phyloP scores from a whole-genome alignment of 177 flowering plant genomes.

The Telopea speciosissima region DNA sequence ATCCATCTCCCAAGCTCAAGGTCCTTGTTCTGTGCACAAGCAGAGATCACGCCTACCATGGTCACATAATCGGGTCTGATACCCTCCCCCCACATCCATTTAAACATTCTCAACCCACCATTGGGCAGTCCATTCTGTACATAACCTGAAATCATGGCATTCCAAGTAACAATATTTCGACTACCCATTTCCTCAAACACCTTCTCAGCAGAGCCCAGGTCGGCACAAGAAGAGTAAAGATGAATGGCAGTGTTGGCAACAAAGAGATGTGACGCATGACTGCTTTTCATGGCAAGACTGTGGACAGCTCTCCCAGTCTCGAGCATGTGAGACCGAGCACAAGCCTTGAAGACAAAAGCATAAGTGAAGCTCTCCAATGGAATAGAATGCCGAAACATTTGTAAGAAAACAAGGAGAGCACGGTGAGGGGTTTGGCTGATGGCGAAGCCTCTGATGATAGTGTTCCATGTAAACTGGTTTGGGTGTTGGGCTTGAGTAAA shows the following conservation, averaged over 20 bases:
- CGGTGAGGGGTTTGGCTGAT: constrained; percentile 14
- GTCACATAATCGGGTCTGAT: constrained; percentile 17
- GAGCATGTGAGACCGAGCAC: constrained; percentile 13
- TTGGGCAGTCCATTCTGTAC: constrained; percentile 12
- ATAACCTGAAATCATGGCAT: constrained; percentile 22
- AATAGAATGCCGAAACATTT: constrained; percentile 9
- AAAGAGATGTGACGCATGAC: constrained; percentile 17
- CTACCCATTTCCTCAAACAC: constrained; percentile 21
- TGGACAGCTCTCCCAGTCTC: constrained; percentile 15
- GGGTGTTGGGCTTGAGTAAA: constrained; percentile 16
- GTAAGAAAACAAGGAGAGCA: constrained; percentile 11
- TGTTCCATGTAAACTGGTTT: constrained; percentile 22
- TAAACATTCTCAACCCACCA: constrained; percentile 17
- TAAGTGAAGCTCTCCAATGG: constrained; percentile 20
- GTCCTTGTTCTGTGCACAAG: constrained; percentile 15
- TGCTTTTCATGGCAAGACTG: constrained; percentile 7
- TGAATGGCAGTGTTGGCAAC: constrained; percentile 15
- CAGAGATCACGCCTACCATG: constrained; percentile 13
- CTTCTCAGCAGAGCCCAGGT: constrained; percentile 13
- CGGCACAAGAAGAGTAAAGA: constrained; percentile 15
- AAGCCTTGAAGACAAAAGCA: constrained; percentile 23
- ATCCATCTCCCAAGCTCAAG: constrained; percentile 13
- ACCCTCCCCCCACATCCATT: constrained; percentile 11
- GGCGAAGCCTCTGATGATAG: constrained; percentile 25
- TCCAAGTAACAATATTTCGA: constrained; percentile 21